Conservation (phyloP, 805 yeast species). For the Yamadazyma nakazawae region DNA sequence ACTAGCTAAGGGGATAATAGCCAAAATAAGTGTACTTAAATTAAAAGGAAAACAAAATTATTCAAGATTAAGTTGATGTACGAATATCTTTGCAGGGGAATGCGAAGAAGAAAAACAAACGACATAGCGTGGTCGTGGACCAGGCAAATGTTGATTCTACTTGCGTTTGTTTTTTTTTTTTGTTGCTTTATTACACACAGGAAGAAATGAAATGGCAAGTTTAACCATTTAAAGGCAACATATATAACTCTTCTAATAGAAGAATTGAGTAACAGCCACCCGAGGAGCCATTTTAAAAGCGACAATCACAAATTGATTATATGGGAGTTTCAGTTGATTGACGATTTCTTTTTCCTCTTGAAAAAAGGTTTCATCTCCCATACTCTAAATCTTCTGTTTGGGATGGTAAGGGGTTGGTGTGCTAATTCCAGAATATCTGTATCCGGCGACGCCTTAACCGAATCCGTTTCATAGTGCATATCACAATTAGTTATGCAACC, state of each 20-base stretch:
- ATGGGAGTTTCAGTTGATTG: too few relatives aligned
- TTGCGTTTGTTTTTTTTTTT: neutral
- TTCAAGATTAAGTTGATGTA: slow-evolving; percentile 1
- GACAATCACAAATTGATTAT: too few relatives aligned
- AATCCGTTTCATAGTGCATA: neutral
- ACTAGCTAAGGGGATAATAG: neutral
- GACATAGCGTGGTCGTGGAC: neutral
- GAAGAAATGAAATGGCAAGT: neutral
- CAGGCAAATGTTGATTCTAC: neutral
- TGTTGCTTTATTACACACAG: slow-evolving; percentile 1
- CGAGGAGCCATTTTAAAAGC: too few relatives aligned
- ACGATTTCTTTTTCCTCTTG: too few relatives aligned
- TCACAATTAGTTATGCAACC: neutral
- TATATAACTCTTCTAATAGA: too few relatives aligned
- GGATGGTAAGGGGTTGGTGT: neutral
- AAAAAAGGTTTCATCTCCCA: too few relatives aligned
- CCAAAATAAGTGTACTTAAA: neutral
- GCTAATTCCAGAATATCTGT: neutral
- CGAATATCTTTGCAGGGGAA: slow-evolving; percentile 2
- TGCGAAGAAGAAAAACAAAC: slow-evolving; percentile 1
- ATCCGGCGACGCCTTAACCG: neutral
- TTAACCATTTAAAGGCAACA: too few relatives aligned
- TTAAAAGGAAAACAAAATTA: neutral
- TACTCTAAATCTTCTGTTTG: too few relatives aligned
- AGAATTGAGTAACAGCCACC: too few relatives aligned